Base-by-base conservation (phyloP, 495 filamentous ascomycete species). In the Astrothelium macrocarpum region DNA sequence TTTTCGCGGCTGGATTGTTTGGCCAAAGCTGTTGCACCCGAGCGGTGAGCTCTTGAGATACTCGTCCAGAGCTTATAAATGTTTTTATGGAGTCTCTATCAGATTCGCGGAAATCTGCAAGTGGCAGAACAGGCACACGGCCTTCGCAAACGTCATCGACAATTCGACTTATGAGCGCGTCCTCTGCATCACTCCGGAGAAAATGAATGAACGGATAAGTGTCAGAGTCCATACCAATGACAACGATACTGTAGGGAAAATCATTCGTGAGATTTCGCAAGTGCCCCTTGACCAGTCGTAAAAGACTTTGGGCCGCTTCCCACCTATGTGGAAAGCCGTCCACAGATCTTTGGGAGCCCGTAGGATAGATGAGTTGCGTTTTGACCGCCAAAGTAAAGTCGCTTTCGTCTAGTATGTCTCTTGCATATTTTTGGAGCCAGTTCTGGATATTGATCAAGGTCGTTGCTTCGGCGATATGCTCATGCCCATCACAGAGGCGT, bases 241-340 rank as follows among this genome's bases (percentile, higher is more conserved):
- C 73, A 25, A 80, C 75, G 12, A 83, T 76, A 14, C 76, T 78
- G 1, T 65, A 63, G 2, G 77, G 78, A 60, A 78, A 83, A 0
- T 66, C 62, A 4, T 1, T 43, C 28, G 67, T 63, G 1, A 83
- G 62, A 16, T 43, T 67, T 1, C 59, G 64, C 4, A 81, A 49
- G 53, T 76, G 69, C 12, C 68, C 28, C 2, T 71, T 66, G 0
- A 79, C 77, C 18, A 81, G 68, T 1, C 66, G 53, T 0, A 84
- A 73, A 14, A 85, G 59, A 14, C 69, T 68, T 60, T 84, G 64
- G 11, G 71, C 74, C 43, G 70, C 67, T 43, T 72, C 80, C 88
- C 88, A 92, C 43, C 88, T 75, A 16, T 79, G 71, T 0, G 83
- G 83, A 62, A 78, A 80, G 20, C 80, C 71, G 16, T 90, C 86